A percentile compares a stretch with the other conserved stretches of the same genome.
Conservation (phyloP, 768 basidiomycete species). For the Pilatotrama ljubarskyi region DNA sequence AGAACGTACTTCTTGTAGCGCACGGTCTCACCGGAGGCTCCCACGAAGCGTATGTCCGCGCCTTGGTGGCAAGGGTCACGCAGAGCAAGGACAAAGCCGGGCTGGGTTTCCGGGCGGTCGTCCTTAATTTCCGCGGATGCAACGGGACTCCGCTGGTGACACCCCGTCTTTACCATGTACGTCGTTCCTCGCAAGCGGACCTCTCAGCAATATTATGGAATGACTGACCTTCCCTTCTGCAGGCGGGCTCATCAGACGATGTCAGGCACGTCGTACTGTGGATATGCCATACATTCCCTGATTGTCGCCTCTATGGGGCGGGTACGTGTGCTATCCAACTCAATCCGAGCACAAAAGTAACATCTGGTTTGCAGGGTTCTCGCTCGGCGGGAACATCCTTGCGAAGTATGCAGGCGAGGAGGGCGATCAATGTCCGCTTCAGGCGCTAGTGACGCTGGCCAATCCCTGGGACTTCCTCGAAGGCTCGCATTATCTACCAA, state of each 20-base stretch:
- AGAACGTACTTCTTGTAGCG: constrained; percentile 23
- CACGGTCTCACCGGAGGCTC: constrained; percentile 32
- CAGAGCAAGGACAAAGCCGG: constrained; percentile 11
- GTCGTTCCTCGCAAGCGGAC: background rate
- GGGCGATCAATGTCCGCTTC: constrained; percentile 25
- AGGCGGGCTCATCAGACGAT: constrained; percentile 30
- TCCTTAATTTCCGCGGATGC: constrained; percentile 29
- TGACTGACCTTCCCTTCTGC: background rate
- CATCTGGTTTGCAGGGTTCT: constrained; percentile 21
- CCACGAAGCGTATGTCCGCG: constrained; percentile 27
- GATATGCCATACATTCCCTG: constrained; percentile 24
- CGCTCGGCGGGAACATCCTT: constrained; percentile 27
- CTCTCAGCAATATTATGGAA: background rate
- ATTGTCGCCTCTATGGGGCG: constrained; percentile 22
- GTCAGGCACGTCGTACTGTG: constrained; percentile 22
- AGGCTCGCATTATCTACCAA: constrained; percentile 15
- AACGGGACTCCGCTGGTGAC: constrained; percentile 25
- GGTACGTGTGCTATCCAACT: constrained; percentile 9
- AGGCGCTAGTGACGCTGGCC: constrained; percentile 22
- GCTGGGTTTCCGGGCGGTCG: constrained; percentile 24
- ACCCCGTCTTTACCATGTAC: constrained; percentile 26
- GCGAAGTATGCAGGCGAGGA: constrained; percentile 28
- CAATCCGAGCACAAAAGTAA: background rate
- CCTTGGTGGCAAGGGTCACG: constrained; percentile 18
- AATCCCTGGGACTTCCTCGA: constrained; percentile 27